These are phyloP conservation scores for Petunia secreta DNA, from an alignment of 257 asterid genomes.

Conservation along the genomic window DNA sequence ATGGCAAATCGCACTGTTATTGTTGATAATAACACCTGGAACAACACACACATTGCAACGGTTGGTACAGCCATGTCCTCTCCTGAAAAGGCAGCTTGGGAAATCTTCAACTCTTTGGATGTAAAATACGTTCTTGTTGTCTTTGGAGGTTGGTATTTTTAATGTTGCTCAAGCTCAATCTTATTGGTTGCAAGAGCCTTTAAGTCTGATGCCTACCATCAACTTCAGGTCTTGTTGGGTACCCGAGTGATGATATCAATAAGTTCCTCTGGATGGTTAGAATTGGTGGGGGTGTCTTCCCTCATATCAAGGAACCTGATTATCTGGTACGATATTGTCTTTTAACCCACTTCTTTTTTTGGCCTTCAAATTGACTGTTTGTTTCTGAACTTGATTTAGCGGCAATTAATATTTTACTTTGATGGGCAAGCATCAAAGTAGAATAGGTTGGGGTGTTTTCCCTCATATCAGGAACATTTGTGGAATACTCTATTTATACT, in stretches of 20 bases:
- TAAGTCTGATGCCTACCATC: conserved; percentile 33
- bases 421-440: neutral
- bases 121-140: conserved; percentile 98
- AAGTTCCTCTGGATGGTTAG: conserved; percentile 99
- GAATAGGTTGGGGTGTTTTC: no score
- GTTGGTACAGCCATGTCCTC: conserved; percentile 99
- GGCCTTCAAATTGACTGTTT: neutral
- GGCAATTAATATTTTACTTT: neutral
- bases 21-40: conserved; percentile 99
- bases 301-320: conserved; percentile 98
- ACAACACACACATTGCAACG: conserved; percentile 97
- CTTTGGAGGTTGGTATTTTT: conserved; percentile 82
- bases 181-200: conserved; percentile 11
- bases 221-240: conserved; percentile 92
- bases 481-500: no score
- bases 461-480: no score
- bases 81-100: conserved; percentile 99
- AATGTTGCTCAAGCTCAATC: conserved; percentile 24
- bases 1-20: conserved; percentile 99
- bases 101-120: conserved; percentile 89
- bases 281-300: conserved; percentile 98
- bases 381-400: neutral
- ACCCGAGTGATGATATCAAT: conserved; percentile 98
- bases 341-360: neutral
- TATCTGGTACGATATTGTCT: conserved; percentile 68